A percentile compares a stretch with the other conserved stretches of the same genome.
These are phyloP conservation scores for Paramarasmius palmivorus DNA, from an alignment of 1,284 basidiomycete species.

Conservation along the genomic window DNA sequence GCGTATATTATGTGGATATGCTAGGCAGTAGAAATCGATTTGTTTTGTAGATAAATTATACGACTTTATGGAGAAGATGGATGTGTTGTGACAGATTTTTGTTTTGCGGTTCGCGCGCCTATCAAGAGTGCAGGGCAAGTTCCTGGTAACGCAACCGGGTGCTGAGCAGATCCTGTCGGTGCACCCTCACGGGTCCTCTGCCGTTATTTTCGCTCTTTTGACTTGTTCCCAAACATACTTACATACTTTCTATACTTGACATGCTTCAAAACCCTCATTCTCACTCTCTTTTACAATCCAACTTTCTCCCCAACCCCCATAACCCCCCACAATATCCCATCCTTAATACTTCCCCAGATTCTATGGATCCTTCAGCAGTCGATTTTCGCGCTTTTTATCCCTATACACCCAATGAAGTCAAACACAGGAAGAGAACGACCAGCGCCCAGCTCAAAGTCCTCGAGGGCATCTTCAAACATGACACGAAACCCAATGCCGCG, in stretches of 20 bases:
- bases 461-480: slow-evolving; percentile 81
- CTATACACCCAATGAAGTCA: slow-evolving; percentile 88
- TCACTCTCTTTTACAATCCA: slow-evolving; percentile 13
- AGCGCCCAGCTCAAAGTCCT: slow-evolving; percentile 83
- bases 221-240: slow-evolving; percentile 14
- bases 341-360: slow-evolving; percentile 45
- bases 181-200: slow-evolving; percentile 19
- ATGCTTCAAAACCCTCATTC: slow-evolving; percentile 27
- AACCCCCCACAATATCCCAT: slow-evolving; percentile 15
- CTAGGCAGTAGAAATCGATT: slow-evolving; percentile 2
- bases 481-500: slow-evolving; percentile 87
- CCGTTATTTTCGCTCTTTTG: slow-evolving; percentile 33
- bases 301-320: slow-evolving; percentile 7
- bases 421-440: slow-evolving; percentile 86
- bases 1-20: slow-evolving; percentile 4
- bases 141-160: slow-evolving; percentile 4
- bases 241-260: slow-evolving; percentile 24
- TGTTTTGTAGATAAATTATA: slow-evolving; percentile 1
- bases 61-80: background rate
- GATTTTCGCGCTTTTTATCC: slow-evolving; percentile 77
- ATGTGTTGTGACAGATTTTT: background rate
- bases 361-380: slow-evolving; percentile 59
- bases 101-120: background rate
- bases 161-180: slow-evolving; percentile 25
- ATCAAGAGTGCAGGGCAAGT: slow-evolving; percentile 2